phyloP scores from a whole-genome alignment of 306 rosid genomes.

The Corylus avellana region DNA sequence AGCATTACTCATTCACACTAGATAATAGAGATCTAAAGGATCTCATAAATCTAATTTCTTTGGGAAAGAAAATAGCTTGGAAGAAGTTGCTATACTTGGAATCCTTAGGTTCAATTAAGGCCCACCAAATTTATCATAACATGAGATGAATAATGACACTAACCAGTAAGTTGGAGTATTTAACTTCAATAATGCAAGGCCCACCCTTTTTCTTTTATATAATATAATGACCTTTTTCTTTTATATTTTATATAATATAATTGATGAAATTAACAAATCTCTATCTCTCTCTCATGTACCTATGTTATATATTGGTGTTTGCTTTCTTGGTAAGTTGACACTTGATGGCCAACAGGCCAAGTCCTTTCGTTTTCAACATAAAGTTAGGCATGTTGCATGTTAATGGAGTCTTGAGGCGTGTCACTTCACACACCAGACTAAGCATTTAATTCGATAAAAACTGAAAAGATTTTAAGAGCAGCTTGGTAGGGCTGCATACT shows the following conservation, averaged over 20 bases:
- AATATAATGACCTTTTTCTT: no score
- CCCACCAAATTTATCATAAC: neutral
- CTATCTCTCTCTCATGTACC: neutral
- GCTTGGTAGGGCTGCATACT: no score
- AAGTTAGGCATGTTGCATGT: neutral
- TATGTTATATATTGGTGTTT: neutral
- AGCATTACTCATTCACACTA: no score
- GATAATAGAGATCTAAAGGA: neutral
- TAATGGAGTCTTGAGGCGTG: neutral
- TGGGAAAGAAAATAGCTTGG: neutral
- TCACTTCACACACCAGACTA: neutral
- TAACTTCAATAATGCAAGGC: neutral
- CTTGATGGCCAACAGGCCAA: neutral
- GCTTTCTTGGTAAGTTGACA: neutral
- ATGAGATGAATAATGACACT: neutral
- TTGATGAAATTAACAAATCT: no score
- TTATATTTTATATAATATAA: no score
- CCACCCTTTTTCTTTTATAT: neutral
- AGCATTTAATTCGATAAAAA: neutral
- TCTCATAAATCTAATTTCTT: neutral
- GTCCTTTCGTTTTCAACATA: conserved; percentile 3
- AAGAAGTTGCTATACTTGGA: neutral
- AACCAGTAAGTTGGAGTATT: neutral
- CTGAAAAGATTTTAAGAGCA: neutral
- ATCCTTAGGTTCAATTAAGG: neutral